Conservation (phyloP, 2,329 filamentous ascomycete genomes). For the Xylogone sp. region DNA sequence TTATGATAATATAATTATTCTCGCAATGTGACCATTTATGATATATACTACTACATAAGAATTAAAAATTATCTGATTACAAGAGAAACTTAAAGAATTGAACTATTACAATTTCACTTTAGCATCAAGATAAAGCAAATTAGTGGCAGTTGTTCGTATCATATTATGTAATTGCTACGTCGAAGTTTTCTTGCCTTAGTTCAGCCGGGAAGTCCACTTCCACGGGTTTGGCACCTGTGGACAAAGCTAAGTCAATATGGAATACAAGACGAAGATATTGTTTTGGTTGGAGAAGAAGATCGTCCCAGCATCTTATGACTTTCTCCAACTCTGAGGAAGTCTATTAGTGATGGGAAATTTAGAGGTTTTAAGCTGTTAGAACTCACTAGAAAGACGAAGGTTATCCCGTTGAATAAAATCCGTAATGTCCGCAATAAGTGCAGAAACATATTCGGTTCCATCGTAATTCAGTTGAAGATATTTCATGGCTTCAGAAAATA, state of each 20-base stretch:
- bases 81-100: no score
- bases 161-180: no score
- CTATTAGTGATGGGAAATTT: neutral
- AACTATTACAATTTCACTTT: no score
- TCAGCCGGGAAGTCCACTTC: neutral
- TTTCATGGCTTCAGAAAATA: conserved; percentile 43
- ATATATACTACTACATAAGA: no score
- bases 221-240: neutral
- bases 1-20: no score
- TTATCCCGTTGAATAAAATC: neutral
- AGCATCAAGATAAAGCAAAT: no score
- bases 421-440: conserved; percentile 1
- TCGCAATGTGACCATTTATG: no score
- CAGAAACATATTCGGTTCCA: conserved; percentile 37
- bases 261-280: neutral
- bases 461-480: conserved; percentile 43
- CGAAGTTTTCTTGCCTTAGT: neutral
- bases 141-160: no score
- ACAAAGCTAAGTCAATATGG: neutral
- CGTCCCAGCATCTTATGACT: neutral
- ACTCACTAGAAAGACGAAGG: neutral
- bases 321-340: neutral
- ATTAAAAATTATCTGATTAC: no score
- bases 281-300: neutral
- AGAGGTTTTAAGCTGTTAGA: neutral